Evolutionary conservation across 2,329 filamentous ascomycete species (phyloP).

Genomic region (Pseudogymnoascus sp.): DNA sequence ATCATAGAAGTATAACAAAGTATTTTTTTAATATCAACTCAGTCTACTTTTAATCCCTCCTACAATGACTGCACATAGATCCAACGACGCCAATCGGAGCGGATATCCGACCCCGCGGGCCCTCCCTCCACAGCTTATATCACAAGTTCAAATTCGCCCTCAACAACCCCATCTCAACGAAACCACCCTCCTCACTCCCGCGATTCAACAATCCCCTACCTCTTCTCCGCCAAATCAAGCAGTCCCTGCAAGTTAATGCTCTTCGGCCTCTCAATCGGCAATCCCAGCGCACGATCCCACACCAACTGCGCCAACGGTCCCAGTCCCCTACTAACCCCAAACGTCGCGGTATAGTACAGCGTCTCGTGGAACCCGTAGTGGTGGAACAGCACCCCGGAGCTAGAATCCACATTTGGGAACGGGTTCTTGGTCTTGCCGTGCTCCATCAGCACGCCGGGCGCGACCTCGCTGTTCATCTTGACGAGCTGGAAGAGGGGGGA

Average conservation of each 20-base stretch:
- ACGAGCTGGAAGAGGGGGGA: slow-evolving; percentile 94
- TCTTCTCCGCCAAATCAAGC: slow-evolving; percentile 55
- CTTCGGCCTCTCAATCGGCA: slow-evolving; percentile 97
- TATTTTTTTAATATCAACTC: not conserved
- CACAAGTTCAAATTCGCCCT: not conserved
- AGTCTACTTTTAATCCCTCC: not conserved
- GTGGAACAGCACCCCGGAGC: slow-evolving; percentile 90
- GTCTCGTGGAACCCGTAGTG: slow-evolving; percentile 98
- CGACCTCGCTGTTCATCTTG: slow-evolving; percentile 85
- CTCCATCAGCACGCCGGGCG: slow-evolving; percentile 81
- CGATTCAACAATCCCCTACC: slow-evolving; percentile 23
- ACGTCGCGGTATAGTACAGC: slow-evolving; percentile 79
- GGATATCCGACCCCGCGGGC: not conserved
- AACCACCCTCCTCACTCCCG: not conserved
- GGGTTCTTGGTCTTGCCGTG: slow-evolving; percentile 99
- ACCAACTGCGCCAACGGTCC: slow-evolving; percentile 90
- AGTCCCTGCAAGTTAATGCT: slow-evolving; percentile 89
- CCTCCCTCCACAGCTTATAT: not conserved
- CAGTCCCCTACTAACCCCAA: slow-evolving; percentile 63
- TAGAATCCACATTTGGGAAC: slow-evolving; percentile 93
- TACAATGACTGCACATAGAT: not conserved
- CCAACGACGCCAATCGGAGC: not conserved
- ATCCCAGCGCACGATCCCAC: slow-evolving; percentile 87
- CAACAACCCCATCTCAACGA: slow-evolving; percentile 1
- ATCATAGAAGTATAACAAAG: not conserved